phyloP scores from a whole-genome alignment of 1,284 basidiomycete species.

The Cutaneotrichosporon mucoides region DNA sequence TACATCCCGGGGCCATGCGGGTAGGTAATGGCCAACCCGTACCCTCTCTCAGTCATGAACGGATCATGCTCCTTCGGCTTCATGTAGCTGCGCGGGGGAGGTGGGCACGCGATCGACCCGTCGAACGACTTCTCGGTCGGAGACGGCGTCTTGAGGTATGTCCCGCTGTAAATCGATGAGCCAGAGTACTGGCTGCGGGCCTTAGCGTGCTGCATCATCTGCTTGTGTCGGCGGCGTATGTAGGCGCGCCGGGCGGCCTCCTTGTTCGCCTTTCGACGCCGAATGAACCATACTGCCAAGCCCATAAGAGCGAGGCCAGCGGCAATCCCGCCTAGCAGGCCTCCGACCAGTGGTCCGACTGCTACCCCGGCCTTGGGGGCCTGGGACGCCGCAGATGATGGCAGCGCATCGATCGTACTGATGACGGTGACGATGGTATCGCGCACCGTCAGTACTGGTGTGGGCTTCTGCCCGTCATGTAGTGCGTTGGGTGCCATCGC shows the following conservation, averaged over 20 bases:
- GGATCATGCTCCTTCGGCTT: slow-evolving; percentile 14
- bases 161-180: slow-evolving; percentile 3
- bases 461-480: slow-evolving; percentile 1
- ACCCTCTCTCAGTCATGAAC: slow-evolving; percentile 19
- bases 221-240: slow-evolving; percentile 4
- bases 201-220: neutral
- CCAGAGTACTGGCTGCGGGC: slow-evolving; percentile 1
- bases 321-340: slow-evolving; percentile 28
- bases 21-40: slow-evolving; percentile 18
- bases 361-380: neutral
- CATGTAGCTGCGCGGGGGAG: slow-evolving; percentile 1
- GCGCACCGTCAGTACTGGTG: slow-evolving; percentile 1
- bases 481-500: neutral
- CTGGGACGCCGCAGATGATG: neutral
- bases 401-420: neutral
- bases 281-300: slow-evolving; percentile 17
- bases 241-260: slow-evolving; percentile 12
- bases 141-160: slow-evolving; percentile 1
- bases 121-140: slow-evolving; percentile 9
- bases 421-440: slow-evolving; percentile 16
- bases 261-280: slow-evolving; percentile 19
- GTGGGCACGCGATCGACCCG: slow-evolving; percentile 3
- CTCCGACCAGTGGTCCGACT: slow-evolving; percentile 29
- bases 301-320: slow-evolving; percentile 21
- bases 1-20: neutral